Evolutionary conservation across 371 early-diverging fungal genomes (phyloP), one percentile per base, ranked within the genome.

Genomic region (Coelomomyces lativittatus): DNA sequence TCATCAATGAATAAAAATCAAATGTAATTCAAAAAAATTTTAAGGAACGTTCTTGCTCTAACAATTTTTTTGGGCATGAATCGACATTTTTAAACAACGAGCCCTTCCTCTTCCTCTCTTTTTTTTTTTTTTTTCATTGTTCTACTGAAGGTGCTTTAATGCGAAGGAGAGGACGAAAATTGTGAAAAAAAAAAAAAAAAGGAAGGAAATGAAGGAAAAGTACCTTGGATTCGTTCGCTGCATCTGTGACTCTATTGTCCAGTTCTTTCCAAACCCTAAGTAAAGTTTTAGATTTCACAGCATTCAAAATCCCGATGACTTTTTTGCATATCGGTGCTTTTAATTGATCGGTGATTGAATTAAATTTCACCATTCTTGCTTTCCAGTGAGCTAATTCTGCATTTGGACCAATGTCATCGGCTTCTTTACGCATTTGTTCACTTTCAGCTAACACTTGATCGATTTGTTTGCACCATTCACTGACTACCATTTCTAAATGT

Each of bases 381-480:
- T 76, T 76, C 77, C 77, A 76, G 51, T 76, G 77, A 0, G 71
- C 71, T 27, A 76, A 51, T 51, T 76, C 77, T 24, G 74, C 74
- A 48, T 73, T 70, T 7, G 77, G 77, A 7, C 77, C 77, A 46
- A 76, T 73, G 47, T 76, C 77, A 50, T 73, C 77, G 8, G 74
- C 77, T 55, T 76, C 77, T 51, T 73, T 73, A 49, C 77, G 59
- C 74, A 76, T 76, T 47, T 76, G 77, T 44, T 76, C 77, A 28
- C 57, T 58, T 44, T 76, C 74, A 30, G 77, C 69, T 17, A 76
- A 60, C 2, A 76, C 77, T 44, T 74, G 73, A 40, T 76, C 74
- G 39, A 73, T 73, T 51, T 76, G 77, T 44, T 76, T 73, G 58
- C 71, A 67, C 77, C 77, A 76, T 52, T 76, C 77, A 15, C 45